Evolutionary conservation across 1,139 yeast genomes (phyloP), one percentile per base, ranked within the genome.

Genomic region (Suhomyces ambrosiae): DNA sequence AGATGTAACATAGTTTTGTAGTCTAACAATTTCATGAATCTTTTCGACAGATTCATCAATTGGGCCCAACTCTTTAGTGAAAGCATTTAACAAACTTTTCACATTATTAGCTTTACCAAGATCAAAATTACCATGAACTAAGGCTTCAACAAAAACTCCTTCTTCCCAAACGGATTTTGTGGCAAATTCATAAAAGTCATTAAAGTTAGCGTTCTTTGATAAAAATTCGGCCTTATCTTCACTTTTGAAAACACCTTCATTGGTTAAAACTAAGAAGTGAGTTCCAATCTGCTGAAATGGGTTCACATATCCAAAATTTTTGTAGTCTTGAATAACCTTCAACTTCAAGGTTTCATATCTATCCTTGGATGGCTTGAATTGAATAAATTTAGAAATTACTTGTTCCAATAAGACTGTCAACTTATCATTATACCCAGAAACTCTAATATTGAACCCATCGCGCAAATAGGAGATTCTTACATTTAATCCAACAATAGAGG

Each of bases 401-500:
- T 79, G 74, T 32, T 75, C 75, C 27, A 88, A 62, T 35, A 90
- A 69, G 7, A 74, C 74, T 8, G 77, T 71, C 32, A 89, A 65
- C 54, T 90, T 90, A 60, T 92, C 92, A 51, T 86, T 87, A 61
- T 85, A 92, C 1, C 98, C 98, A 30, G 74, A 69, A 13, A 88
- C 70, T 33, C 77, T 76, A 27, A 92, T 56, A 27, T 77, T 75
- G 32, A 89, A 56, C 0, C 96, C 96, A 49, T 84, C 89, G 45
- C 84, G 74, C 45, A 84, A 77, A 36, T 78, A 67, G 27, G 71
- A 61, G 29, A 90, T 70, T 3, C 71, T 64, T 44, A 82, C 81
- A 33, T 72, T 66, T 41, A 89, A 72, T 0, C 94, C 95, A 3
- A 94, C 96, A 43, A 89, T 69, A 7, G 82, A 77, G 0, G 98